phyloP scores from a whole-genome alignment of 2,329 filamentous ascomycete genomes.

The Leptosphaerulina australis region DNA sequence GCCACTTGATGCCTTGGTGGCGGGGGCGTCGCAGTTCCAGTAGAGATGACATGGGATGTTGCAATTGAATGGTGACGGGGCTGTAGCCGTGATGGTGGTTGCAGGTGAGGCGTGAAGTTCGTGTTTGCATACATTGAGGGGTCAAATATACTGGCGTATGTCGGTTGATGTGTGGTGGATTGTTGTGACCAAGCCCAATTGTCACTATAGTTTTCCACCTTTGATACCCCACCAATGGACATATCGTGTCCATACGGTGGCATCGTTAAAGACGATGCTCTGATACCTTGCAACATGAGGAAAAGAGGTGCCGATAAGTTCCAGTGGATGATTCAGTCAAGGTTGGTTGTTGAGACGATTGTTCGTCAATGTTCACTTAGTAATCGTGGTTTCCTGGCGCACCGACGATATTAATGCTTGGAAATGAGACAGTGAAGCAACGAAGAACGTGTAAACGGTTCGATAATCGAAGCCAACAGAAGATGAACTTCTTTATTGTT shows the following conservation, averaged over 20 bases:
- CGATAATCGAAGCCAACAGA: not conserved
- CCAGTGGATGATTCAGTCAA: not conserved
- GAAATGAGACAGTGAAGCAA: not conserved
- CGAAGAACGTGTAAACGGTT: not conserved
- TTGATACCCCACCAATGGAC: slow-evolving; percentile 40
- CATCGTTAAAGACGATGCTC: slow-evolving; percentile 45
- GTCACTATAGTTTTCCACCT: slow-evolving; percentile 44
- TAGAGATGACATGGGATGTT: slow-evolving; percentile 35
- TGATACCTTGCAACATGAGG: slow-evolving; percentile 48
- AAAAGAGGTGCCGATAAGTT: slow-evolving; percentile 2
- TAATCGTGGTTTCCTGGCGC: not conserved
- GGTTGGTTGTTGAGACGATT: not conserved
- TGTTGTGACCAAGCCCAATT: slow-evolving; percentile 42
- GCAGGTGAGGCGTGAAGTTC: slow-evolving; percentile 32
- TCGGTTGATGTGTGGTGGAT: slow-evolving; percentile 29
- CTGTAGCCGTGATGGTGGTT: slow-evolving; percentile 27
- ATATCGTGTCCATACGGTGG: slow-evolving; percentile 45
- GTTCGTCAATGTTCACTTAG: not conserved
- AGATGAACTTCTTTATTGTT: not conserved
- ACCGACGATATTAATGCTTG: not conserved
- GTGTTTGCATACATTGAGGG: slow-evolving; percentile 36
- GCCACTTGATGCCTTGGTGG: slow-evolving; percentile 37
- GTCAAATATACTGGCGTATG: slow-evolving; percentile 40
- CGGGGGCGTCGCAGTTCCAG: slow-evolving; percentile 38
- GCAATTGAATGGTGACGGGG: slow-evolving; percentile 41